Conservation (phyloP, 2,329 filamentous ascomycete genomes). For the Blastomyces silverae region DNA sequence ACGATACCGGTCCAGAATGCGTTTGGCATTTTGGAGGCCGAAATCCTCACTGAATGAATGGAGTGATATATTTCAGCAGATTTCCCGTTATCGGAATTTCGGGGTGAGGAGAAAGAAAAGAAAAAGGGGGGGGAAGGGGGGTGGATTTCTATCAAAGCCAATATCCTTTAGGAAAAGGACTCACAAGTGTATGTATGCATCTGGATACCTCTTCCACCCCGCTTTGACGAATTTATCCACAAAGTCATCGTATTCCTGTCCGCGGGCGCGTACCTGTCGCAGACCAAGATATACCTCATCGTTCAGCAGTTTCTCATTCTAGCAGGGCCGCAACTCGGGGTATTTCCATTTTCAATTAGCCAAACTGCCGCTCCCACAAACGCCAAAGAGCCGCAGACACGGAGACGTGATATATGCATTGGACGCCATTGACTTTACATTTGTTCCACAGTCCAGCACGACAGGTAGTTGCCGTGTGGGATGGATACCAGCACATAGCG, state of each 20-base stretch:
- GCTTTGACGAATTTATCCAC: slow-evolving; percentile 66
- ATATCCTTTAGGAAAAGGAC: slow-evolving; percentile 12
- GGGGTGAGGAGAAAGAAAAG: background rate
- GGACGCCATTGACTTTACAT: slow-evolving; percentile 40
- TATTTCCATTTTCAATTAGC: background rate
- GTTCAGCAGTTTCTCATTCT: slow-evolving; percentile 64
- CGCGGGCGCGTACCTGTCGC: slow-evolving; percentile 57
- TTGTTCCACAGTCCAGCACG: slow-evolving; percentile 76
- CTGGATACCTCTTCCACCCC: slow-evolving; percentile 64
- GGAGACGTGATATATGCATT: background rate
- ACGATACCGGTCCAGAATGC: slow-evolving; percentile 69
- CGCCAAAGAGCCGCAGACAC: background rate
- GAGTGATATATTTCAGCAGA: background rate
- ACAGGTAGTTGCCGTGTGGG: slow-evolving; percentile 71
- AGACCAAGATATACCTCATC: slow-evolving; percentile 77
- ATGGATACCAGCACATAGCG: slow-evolving; percentile 79
- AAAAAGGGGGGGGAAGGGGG: background rate
- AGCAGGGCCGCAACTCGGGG: background rate
- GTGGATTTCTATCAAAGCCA: background rate
- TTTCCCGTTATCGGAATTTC: background rate
- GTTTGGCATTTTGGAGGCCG: slow-evolving; percentile 66
- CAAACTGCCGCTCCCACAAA: background rate
- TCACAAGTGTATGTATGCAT: slow-evolving; percentile 73
- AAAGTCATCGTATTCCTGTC: slow-evolving; percentile 68
- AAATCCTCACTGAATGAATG: slow-evolving; percentile 60